Conservation (phyloP, 495 filamentous ascomycete genomes). For the Trichoderma asperelloides region DNA sequence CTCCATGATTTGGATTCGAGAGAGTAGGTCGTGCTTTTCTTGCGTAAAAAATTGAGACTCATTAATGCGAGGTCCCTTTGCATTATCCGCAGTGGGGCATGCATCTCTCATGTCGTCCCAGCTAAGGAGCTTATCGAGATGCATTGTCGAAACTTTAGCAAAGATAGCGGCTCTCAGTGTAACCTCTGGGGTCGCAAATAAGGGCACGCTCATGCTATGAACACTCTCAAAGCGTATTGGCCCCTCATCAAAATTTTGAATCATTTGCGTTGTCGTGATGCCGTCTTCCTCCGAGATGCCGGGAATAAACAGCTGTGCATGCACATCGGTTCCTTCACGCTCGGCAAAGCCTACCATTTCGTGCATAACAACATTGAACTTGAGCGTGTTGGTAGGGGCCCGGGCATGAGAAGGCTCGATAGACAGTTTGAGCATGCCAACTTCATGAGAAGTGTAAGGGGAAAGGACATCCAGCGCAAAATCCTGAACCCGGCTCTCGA, state of each 20-base stretch:
- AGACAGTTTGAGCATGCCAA: conserved; percentile 84
- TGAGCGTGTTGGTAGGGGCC: conserved; percentile 83
- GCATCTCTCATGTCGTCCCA: conserved; percentile 97
- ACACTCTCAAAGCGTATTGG: conserved; percentile 92
- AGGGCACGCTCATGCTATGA: conserved; percentile 96
- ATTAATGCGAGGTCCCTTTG: conserved; percentile 64
- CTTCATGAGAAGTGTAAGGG: conserved; percentile 80
- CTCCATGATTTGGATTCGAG: conserved; percentile 78
- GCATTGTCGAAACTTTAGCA: conserved; percentile 83
- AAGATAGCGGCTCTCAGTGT: conserved; percentile 87
- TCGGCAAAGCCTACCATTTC: conserved; percentile 95
- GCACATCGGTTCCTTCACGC: conserved; percentile 89
- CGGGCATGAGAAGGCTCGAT: conserved; percentile 91
- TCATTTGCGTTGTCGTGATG: conserved; percentile 90
- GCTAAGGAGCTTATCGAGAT: conserved; percentile 93
- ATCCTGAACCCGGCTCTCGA: conserved; percentile 90
- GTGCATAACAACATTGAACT: conserved; percentile 98
- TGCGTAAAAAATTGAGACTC: conserved; percentile 89
- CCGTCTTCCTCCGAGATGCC: conserved; percentile 87
- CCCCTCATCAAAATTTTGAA: conserved; percentile 90
- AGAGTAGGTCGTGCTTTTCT: conserved; percentile 89
- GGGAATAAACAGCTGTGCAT: conserved; percentile 91
- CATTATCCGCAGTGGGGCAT: conserved; percentile 42
- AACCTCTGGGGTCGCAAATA: conserved; percentile 65
- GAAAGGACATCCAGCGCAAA: conserved; percentile 83